A percentile compares a stretch with the other conserved stretches of the same genome.
phyloP scores from a whole-genome alignment of 345 rosid genomes.

The Brassica carinata region DNA sequence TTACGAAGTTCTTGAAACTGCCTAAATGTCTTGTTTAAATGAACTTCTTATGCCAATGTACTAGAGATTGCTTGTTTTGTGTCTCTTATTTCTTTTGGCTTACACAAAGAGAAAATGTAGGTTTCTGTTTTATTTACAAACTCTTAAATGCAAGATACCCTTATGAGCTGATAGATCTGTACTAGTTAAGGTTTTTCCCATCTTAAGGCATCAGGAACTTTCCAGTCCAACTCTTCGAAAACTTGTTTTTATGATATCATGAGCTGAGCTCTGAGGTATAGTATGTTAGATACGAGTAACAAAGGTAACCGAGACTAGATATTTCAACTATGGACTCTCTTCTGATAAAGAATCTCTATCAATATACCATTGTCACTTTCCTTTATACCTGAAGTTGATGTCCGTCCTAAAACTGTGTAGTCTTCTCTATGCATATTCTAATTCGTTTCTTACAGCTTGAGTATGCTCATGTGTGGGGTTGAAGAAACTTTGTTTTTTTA shows the following conservation, averaged over 20 bases:
- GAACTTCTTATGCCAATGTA: not conserved
- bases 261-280: conserved; percentile 12
- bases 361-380: not conserved
- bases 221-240: not conserved
- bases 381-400: not conserved
- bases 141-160: not conserved
- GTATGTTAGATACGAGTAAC: conserved; percentile 8
- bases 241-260: conserved; percentile 1
- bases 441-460: not conserved
- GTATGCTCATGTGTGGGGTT: not conserved
- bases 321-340: too few species aligned
- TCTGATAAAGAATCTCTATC: too few species aligned
- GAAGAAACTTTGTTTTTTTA: not conserved
- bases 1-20: not conserved
- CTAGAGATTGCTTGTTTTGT: not conserved
- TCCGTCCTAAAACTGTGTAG: not conserved
- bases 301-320: conserved; percentile 10
- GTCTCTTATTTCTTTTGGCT: not conserved
- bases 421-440: not conserved
- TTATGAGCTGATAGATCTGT: not conserved
- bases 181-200: not conserved
- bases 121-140: not conserved
- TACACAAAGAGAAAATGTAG: not conserved
- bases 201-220: conserved; percentile 17
- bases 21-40: not conserved